Conservation (phyloP, 345 rosid genomes). For the Triadica sebifera region DNA sequence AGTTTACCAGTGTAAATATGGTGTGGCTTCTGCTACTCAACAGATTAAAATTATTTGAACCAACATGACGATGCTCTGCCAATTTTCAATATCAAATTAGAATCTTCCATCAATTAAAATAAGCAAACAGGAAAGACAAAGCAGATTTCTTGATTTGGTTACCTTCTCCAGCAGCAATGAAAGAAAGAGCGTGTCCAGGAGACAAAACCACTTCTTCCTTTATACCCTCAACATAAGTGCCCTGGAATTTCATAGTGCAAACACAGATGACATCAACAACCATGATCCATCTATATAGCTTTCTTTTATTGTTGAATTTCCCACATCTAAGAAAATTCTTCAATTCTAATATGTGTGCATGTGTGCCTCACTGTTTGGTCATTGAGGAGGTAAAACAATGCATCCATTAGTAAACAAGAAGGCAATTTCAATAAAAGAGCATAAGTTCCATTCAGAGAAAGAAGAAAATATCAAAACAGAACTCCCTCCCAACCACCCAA, state of each 20-base stretch:
- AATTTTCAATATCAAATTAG: conserved; percentile 22
- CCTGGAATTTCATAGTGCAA: conserved; percentile 42
- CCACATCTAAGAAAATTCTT: not conserved
- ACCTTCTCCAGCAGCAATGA: conserved; percentile 99
- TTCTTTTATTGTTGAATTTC: not conserved
- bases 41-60: conserved; percentile 96
- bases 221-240: conserved; percentile 98
- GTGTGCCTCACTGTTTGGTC: not conserved
- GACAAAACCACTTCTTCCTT: conserved; percentile 99
- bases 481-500: too few relatives aligned
- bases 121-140: not conserved
- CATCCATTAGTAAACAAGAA: not conserved
- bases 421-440: not conserved
- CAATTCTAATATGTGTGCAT: not conserved
- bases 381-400: not conserved
- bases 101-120: conserved; percentile 9
- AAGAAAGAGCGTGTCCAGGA: conserved; percentile 97
- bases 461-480: not conserved
- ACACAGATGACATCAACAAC: not conserved
- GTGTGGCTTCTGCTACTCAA: conserved; percentile 99
- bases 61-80: conserved; percentile 99
- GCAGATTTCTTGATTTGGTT: conserved; percentile 1
- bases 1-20: conserved; percentile 82
- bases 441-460: not conserved
- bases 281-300: not conserved